Evolutionary conservation across 257 asterid genomes (phyloP), one percentile per base, ranked within the genome.

Genomic region (Datura wrightii): DNA sequence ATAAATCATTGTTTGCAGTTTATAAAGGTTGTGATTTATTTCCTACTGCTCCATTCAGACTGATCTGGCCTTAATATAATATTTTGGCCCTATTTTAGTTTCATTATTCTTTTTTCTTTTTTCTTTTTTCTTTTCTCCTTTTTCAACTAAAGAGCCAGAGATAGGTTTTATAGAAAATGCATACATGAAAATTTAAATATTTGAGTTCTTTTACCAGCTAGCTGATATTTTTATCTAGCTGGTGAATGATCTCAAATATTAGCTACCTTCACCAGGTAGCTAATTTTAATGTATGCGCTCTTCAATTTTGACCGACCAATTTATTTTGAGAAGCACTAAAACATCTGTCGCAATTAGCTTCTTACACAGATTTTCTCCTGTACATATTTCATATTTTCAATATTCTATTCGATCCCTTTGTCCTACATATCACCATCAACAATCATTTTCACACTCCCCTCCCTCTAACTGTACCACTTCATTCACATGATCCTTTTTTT

Each of bases 111-210:
- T 5, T 31, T 11, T 65, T 74, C 11, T 63, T 5, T 31, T 11
- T 65, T 74, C 11, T 16, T 74, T 46, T 11, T 36, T 65, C 19
- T 36, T 66, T 66, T 34, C 34, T 65, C 14, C 3, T 19, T 65
- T 36, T 74, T 50, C 8, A 76, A 76, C 31, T 76, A 50, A 50
- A 76, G 39, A 31, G 14, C 60, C 42, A 76, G 60, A 31, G 24
- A 76, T 76, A 42, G 58, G 15, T 76, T 76, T 76, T 60, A 74
- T 74, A 24, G 37, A 50, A 48, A 36, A 48, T 46, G 80, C 58
- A 46, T 48, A 48, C 80, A 50, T 48, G 76, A 46, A 74, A 76
- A 50, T 50, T 31, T 9, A 50, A 24, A 53, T 13, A 14, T 48
- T 48, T 50, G 82, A 76, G 24, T 76, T 74, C 24, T 50, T 76